Evolutionary conservation across 2,329 filamentous ascomycete species (phyloP), one percentile per base, ranked within the genome.

Genomic region (Fonsecaea pugnacius): DNA sequence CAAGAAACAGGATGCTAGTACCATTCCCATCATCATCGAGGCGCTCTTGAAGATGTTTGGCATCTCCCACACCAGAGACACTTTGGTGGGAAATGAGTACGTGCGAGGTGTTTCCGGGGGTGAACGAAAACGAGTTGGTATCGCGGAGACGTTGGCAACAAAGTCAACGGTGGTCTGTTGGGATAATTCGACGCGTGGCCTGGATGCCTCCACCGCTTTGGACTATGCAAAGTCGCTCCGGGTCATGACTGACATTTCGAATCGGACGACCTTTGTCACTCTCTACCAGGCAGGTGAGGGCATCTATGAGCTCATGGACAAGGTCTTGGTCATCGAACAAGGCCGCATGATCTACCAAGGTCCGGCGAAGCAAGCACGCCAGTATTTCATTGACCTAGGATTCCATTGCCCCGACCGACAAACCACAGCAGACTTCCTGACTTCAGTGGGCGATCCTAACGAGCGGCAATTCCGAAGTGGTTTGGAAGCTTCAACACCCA

Each of bases 121-220:
- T 63, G 91, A 95, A 77, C 80, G 91, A 40, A 94, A 93, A 75
- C 88, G 91, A 72, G 90, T 92, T 8, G 89, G 87, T 24, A 92
- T 94, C 68, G 89, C 89, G 1, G 91, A 94, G 76, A 91, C 89
- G 0, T 77, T 94, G 24, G 88, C 89, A 4, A 89, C 89, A 6
- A 89, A 90, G 74, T 87, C 87, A 0, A 87, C 88, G 0, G 87
- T 93, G 1, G 86, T 90, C 36, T 89, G 87, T 67, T 93, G 89
- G 89, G 91, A 94, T 70, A 94, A 94, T 74, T 89, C 86, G 0
- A 94, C 90, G 0, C 82, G 91, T 54, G 91, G 91, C n/a, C 79
- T 94, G 0, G 91, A 95, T 73, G 88, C 90, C 1, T 90, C 87
- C 1, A 93, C 90, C 0, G 91, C 91, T 4, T 80, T 93, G 4